Evolutionary conservation across 345 rosid species (phyloP).

Genomic region (Melaleuca quinquenervia): DNA sequence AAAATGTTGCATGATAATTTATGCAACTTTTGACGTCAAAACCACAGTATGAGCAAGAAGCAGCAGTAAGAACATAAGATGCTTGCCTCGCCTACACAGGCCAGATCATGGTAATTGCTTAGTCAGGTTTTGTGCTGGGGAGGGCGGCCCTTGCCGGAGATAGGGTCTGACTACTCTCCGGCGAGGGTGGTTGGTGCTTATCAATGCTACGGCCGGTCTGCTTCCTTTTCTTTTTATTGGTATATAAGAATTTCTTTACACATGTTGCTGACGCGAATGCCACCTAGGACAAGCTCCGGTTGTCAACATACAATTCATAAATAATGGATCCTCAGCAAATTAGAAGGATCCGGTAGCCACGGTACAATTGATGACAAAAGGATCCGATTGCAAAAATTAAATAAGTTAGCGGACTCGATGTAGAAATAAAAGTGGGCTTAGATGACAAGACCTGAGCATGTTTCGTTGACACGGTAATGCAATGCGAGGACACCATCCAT

Average conservation of each 20-base stretch:
- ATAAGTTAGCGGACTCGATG: not conserved
- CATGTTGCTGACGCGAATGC: not conserved
- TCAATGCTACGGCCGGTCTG: not conserved
- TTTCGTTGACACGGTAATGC: not conserved
- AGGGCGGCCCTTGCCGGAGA: not conserved
- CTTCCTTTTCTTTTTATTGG: rapidly evolving
- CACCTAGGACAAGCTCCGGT: not conserved
- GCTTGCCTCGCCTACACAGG: rapidly evolving
- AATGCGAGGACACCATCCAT: not conserved
- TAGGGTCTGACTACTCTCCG: not conserved
- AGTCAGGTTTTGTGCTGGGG: not conserved
- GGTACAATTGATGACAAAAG: not conserved
- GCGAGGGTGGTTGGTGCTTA: not conserved
- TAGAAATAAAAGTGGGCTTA: not conserved
- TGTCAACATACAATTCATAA: not conserved
- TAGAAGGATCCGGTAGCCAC: not conserved
- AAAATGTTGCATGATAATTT: not conserved
- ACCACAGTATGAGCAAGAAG: not conserved
- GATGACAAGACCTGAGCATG: not conserved
- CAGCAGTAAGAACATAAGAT: not conserved
- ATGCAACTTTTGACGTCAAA: not conserved
- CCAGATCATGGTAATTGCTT: rapidly evolving
- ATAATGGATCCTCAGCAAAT: rapidly evolving
- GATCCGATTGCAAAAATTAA: not conserved
- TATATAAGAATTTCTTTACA: not conserved